Evolutionary conservation across 345 rosid genomes (phyloP), one percentile per base, ranked within the genome.

Genomic region (Lenwebbia sp.): DNA sequence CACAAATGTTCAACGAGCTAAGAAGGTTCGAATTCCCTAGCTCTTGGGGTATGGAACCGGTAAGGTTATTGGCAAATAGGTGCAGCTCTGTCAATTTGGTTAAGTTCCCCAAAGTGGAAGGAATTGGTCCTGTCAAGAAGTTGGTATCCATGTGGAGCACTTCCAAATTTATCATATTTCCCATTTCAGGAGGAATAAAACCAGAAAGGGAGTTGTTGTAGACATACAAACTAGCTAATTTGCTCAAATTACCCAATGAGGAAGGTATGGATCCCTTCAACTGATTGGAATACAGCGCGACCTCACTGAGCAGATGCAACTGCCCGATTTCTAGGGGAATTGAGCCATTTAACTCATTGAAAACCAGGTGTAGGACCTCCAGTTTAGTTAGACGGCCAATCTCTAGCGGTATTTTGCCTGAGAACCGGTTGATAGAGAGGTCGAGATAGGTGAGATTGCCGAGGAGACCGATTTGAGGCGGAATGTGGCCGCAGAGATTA

Each of bases 251-350:
- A 19, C 88, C 86, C 5, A 86, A 49, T 17, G 83, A 44, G 0
- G 86, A 33, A 40, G 93, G 91, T 26, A 92, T 88, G 7, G 82
- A 17, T 7, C 92, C 92, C 10, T 25, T 47, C 28, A 92, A 87
- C 21, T n/a, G 10, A 54, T 90, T 92, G 17, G 76, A 54, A 33
- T 83, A 62, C 41, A 88, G 7, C 81, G 60, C 23, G 41, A 89
- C 84, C 83, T 87, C 86, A 54, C 76, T 44, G 37, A 90, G 65
- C 70, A 50, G 60, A 74, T 51, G 44, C 41, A 92, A 57, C 14
- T 86, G 84, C 82, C 91, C 90, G 1, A 90, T 21, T 30, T 89
- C 78, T 55, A 40, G 52, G 10, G 92, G 91, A 25, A 90, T 88
- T 7, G 88, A 82, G 33, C 91, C 89, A 47, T 44, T 85, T 19